Evolutionary conservation across 768 basidiomycete species (phyloP).

Genomic region (Plicaturopsis crispa): DNA sequence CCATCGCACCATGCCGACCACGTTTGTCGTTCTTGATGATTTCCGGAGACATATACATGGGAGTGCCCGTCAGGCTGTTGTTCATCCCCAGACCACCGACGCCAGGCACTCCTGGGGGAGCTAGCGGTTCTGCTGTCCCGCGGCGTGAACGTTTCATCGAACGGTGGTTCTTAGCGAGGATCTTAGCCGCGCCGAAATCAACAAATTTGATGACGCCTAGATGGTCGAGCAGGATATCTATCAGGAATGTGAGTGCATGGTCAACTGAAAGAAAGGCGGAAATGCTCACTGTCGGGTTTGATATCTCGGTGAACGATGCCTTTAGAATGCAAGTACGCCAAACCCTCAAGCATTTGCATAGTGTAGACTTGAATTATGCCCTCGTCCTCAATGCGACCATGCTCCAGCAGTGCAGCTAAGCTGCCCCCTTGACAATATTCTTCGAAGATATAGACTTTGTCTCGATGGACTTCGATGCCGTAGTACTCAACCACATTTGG

Average conservation of each 20-base stretch:
- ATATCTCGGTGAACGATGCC: constrained; percentile 94
- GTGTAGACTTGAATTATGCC: constrained; percentile 93
- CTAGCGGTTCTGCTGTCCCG: constrained; percentile 31
- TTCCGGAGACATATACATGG: constrained; percentile 99
- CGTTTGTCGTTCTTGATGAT: constrained; percentile 91
- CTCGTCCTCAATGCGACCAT: constrained; percentile 95
- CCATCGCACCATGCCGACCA: constrained; percentile 91
- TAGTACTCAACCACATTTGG: constrained; percentile 98
- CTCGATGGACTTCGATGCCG: constrained; percentile 97
- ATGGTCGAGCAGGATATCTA: constrained; percentile 90
- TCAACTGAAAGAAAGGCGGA: constrained; percentile 1
- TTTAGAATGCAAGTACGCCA: constrained; percentile 88
- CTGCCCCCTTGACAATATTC: constrained; percentile 98
- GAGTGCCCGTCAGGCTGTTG: constrained; percentile 92
- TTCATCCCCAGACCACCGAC: constrained; percentile 44
- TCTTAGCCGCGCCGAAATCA: constrained; percentile 96
- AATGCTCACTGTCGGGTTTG: constrained; percentile 90
- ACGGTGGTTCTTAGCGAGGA: constrained; percentile 84
- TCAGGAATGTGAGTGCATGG: constrained; percentile 5
- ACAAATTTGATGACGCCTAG: constrained; percentile 92
- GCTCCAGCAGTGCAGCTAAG: constrained; percentile 79
- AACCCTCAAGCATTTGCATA: constrained; percentile 92
- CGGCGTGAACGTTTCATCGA: constrained; percentile 71
- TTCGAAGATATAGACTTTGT: constrained; percentile 98
- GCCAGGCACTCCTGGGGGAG: constrained; percentile 22